phyloP scores from a whole-genome alignment of 2,329 filamentous ascomycete species.

The Epichloe sibirici region DNA sequence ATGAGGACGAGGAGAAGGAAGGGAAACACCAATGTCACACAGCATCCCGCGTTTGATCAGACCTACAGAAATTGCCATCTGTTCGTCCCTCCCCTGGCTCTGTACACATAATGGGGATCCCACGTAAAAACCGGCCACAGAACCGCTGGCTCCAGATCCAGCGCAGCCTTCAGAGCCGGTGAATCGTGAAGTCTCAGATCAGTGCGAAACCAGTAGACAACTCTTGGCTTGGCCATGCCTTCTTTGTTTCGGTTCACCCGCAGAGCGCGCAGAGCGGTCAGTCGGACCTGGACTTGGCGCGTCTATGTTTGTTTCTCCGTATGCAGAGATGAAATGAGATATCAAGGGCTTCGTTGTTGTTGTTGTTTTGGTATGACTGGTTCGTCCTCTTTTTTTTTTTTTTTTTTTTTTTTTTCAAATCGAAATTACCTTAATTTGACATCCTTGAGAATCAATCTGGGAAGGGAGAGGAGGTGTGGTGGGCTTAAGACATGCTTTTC shows the following conservation, averaged over 20 bases:
- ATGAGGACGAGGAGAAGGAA: not conserved
- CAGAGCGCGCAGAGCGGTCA: not conserved
- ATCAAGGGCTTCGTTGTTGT: not conserved
- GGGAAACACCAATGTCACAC: not conserved
- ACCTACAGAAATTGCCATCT: slow-evolving; percentile 59
- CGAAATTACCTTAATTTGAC: not conserved
- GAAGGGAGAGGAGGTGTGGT: not conserved
- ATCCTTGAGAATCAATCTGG: too few species aligned
- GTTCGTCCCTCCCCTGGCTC: slow-evolving; percentile 56
- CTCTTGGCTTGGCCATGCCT: slow-evolving; percentile 26
- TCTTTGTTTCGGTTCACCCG: not conserved
- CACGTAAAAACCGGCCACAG: slow-evolving; percentile 70
- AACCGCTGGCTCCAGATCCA: slow-evolving; percentile 54
- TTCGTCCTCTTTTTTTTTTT: not conserved
- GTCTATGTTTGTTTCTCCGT: not conserved
- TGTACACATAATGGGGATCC: slow-evolving; percentile 72
- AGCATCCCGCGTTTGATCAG: not conserved
- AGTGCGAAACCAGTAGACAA: slow-evolving; percentile 71
- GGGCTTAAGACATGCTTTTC: not conserved
- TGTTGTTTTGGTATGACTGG: too few species aligned
- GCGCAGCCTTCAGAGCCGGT: slow-evolving; percentile 57
- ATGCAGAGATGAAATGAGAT: not conserved
- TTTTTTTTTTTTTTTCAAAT: not conserved
- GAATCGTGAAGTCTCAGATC: slow-evolving; percentile 69
- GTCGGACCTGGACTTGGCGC: not conserved